Conservation (phyloP, 2,329 filamentous ascomycete species). For the Aspergillus awamori region DNA sequence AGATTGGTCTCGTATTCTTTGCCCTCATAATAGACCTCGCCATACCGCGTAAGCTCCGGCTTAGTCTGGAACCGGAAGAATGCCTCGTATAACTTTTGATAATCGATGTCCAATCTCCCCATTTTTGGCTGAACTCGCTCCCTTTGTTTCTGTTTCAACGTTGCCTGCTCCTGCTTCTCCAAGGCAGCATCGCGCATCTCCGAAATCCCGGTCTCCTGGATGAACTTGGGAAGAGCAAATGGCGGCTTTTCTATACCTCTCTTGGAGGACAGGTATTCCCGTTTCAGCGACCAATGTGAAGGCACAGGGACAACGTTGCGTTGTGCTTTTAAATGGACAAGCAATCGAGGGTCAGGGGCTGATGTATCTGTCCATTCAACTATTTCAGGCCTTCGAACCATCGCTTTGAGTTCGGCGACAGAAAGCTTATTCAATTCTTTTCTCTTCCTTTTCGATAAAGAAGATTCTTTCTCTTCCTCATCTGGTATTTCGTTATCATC, state of each 20-base stretch:
- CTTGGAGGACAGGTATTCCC: conserved; percentile 96
- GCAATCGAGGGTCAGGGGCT: conserved; percentile 80
- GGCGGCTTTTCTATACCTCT: conserved; percentile 93
- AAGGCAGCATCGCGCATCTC: conserved; percentile 97
- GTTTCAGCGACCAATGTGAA: conserved; percentile 90
- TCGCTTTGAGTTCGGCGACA: conserved; percentile 90
- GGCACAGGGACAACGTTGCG: conserved; percentile 96
- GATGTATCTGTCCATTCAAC: conserved; percentile 98
- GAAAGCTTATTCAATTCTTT: conserved; percentile 91
- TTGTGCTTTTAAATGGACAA: conserved; percentile 93
- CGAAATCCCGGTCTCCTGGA: conserved; percentile 93
- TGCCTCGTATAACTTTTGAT: conserved; percentile 95
- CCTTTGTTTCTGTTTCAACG: conserved; percentile 90
- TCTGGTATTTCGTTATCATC: conserved; percentile 86
- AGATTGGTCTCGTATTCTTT: conserved; percentile 98
- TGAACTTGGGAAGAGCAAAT: conserved; percentile 92
- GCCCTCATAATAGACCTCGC: conserved; percentile 99
- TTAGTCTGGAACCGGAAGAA: conserved; percentile 99
- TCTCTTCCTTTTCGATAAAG: conserved; percentile 90
- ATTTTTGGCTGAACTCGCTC: conserved; percentile 94
- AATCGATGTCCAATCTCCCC: conserved; percentile 97
- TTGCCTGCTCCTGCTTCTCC: conserved; percentile 92
- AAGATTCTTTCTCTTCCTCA: conserved; percentile 67
- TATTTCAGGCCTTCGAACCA: conserved; percentile 87
- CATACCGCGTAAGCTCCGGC: conserved; percentile 88